Conservation (phyloP, 495 filamentous ascomycete genomes). For the Neurospora sp. region DNA sequence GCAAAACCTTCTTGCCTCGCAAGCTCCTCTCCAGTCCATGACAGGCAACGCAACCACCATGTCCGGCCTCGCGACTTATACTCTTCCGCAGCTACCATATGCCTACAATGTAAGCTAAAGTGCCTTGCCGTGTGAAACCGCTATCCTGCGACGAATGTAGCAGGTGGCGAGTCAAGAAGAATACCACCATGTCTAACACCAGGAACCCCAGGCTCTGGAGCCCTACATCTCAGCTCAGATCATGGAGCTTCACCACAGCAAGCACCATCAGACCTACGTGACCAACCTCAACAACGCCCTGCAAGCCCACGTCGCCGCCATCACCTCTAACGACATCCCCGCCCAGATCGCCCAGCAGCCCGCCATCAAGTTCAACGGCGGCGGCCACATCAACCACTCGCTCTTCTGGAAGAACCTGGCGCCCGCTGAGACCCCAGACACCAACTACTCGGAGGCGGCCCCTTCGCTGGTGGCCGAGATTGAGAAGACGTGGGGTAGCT, state of each 20-base stretch:
- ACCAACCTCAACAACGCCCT: conserved; percentile 57
- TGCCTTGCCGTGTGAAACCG: not conserved
- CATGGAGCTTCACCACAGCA: conserved; percentile 78
- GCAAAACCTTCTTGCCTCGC: conserved; percentile 22
- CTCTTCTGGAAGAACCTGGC: conserved; percentile 92
- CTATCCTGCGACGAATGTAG: not conserved
- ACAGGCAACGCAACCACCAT: conserved; percentile 15
- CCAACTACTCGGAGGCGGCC: conserved; percentile 45
- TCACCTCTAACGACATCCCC: conserved; percentile 34
- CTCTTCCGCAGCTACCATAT: conserved; percentile 34
- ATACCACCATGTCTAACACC: not conserved
- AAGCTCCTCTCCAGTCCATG: conserved; percentile 13
- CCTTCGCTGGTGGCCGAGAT: conserved; percentile 54
- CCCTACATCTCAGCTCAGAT: conserved; percentile 85
- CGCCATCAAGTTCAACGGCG: conserved; percentile 82
- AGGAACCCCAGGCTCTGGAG: conserved; percentile 56
- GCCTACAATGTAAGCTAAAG: conserved; percentile 34
- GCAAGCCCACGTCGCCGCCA: conserved; percentile 43
- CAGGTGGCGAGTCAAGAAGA: not conserved
- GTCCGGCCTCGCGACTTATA: conserved; percentile 24
- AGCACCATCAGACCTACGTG: conserved; percentile 67
- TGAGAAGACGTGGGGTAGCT: conserved; percentile 51
- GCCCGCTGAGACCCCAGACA: conserved; percentile 55
- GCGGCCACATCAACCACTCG: conserved; percentile 85
- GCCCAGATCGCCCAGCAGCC: conserved; percentile 67